These are phyloP conservation scores for Ophiosphaerella herpotricha DNA, from an alignment of 2,329 filamentous ascomycete species.

Conservation along the genomic window DNA sequence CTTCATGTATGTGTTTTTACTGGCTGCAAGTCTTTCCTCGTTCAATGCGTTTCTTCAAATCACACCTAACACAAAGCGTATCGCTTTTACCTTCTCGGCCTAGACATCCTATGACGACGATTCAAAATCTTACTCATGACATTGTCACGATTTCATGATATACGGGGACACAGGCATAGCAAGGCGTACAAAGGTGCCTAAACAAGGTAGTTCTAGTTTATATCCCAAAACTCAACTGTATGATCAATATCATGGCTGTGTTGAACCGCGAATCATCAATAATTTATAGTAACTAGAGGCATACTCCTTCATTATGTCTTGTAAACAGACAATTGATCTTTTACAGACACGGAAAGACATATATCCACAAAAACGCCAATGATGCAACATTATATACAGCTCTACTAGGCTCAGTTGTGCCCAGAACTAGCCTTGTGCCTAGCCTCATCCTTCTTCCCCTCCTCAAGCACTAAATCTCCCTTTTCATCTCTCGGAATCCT, in stretches of 20 bases:
- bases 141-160: neutral
- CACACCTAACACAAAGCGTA: too few relatives aligned
- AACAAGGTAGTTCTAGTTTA: neutral
- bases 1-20: too few relatives aligned
- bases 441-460: constrained; percentile 7
- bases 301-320: neutral
- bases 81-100: too few relatives aligned
- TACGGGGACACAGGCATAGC: neutral
- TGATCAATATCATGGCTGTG: too few relatives aligned
- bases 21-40: too few relatives aligned
- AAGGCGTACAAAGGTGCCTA: neutral
- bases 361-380: constrained; percentile 1
- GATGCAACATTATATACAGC: neutral
- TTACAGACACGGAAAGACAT: too few relatives aligned
- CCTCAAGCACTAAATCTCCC: constrained; percentile 31
- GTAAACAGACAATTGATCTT: neutral
- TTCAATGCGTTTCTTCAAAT: too few relatives aligned
- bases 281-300: neutral
- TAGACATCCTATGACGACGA: too few relatives aligned
- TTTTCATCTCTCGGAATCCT: constrained; percentile 62
- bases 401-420: neutral
- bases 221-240: too few relatives aligned
- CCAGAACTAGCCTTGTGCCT: neutral
- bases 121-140: too few relatives aligned
- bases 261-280: neutral